Conservation (phyloP, 2,329 filamentous ascomycete genomes). For the Fusarium tanahbumbuense region DNA sequence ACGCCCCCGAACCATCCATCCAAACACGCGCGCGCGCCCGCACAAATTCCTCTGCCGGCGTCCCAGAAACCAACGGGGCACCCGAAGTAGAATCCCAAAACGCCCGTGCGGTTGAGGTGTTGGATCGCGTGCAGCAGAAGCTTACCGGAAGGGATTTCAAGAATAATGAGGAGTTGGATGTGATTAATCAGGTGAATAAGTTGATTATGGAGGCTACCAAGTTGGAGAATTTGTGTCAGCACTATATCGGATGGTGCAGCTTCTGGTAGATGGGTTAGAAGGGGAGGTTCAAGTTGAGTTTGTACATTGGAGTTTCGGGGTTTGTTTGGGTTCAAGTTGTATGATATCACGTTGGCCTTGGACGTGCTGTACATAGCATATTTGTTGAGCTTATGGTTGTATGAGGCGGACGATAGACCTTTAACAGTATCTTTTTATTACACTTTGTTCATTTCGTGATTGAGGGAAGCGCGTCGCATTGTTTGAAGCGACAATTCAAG, state of each 20-base stretch:
- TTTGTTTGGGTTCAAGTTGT: neutral
- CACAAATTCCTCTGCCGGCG: constrained; percentile 67
- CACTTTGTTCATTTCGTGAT: too few species aligned
- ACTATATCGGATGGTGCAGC: constrained; percentile 99
- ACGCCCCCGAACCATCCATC: constrained; percentile 59
- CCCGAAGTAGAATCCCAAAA: constrained; percentile 85
- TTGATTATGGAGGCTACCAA: constrained; percentile 95
- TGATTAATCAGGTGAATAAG: constrained; percentile 92
- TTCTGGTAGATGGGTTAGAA: constrained; percentile 76
- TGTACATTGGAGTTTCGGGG: constrained; percentile 37
- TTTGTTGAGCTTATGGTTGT: neutral
- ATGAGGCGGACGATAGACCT: neutral
- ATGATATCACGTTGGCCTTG: constrained; percentile 27
- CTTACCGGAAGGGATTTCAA: constrained; percentile 94
- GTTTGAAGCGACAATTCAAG: too few species aligned
- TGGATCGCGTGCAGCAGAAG: constrained; percentile 94
- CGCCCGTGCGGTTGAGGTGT: constrained; percentile 88
- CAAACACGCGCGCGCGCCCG: constrained; percentile 64
- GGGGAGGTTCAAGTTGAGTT: neutral
- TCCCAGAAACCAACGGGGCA: constrained; percentile 52
- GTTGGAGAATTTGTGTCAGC: constrained; percentile 96
- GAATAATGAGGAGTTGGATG: constrained; percentile 82
- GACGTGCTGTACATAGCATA: constrained; percentile 11
- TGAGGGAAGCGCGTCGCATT: too few species aligned
- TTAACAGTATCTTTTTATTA: neutral